A percentile compares a stretch with the other conserved stretches of the same genome.
Conservation (phyloP, 106 monocot species). For the Alisma plantagoaquatica region DNA sequence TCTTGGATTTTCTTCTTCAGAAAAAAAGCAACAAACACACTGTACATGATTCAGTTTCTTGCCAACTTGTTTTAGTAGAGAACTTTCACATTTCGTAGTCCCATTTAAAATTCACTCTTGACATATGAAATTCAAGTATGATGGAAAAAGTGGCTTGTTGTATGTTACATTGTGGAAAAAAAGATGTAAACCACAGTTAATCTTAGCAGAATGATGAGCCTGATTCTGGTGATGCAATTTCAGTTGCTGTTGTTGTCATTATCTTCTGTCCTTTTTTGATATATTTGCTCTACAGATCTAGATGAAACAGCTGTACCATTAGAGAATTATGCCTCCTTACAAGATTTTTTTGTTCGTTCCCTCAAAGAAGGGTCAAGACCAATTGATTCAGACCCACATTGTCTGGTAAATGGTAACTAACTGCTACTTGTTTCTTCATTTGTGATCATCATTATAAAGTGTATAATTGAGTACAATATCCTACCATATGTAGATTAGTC, state of each 20-base stretch:
- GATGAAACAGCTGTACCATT: constrained; percentile 78
- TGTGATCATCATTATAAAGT: too few relatives aligned
- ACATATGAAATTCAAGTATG: not conserved
- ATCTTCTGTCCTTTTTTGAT: too few relatives aligned
- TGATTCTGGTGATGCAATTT: too few relatives aligned
- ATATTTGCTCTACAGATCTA: constrained; percentile 58
- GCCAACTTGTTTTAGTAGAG: too few relatives aligned
- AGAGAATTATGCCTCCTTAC: constrained; percentile 76
- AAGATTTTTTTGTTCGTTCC: constrained; percentile 62
- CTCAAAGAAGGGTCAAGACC: constrained; percentile 81
- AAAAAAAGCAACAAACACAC: too few relatives aligned
- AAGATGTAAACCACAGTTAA: too few relatives aligned
- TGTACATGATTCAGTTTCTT: too few relatives aligned
- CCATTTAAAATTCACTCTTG: not conserved
- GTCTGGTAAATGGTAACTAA: constrained; percentile 97
- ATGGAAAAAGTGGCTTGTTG: not conserved
- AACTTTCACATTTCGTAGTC: not conserved
- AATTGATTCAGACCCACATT: constrained; percentile 67
- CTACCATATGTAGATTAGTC: constrained; percentile 63
- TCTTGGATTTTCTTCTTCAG: too few relatives aligned
- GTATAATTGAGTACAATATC: too few relatives aligned
- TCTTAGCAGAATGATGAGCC: too few relatives aligned
- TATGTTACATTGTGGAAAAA: too few relatives aligned
- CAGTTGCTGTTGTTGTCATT: too few relatives aligned
- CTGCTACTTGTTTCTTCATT: constrained; percentile 10